Evolutionary conservation across 176 grass and related monocot species (phyloP).

Genomic region (Thinopyrum elongatum): DNA sequence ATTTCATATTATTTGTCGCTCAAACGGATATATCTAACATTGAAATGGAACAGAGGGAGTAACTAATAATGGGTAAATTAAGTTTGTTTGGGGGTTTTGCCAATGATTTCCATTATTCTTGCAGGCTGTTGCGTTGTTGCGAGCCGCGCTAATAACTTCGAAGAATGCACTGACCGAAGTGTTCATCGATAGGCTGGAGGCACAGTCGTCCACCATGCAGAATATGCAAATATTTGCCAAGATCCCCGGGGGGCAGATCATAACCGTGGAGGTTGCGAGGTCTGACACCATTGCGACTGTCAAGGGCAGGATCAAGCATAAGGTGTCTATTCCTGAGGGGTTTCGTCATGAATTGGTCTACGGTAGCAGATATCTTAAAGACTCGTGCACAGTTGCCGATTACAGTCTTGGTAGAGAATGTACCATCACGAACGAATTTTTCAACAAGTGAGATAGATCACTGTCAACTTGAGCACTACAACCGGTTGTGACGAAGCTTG

Average conservation of each 20-base stretch:
- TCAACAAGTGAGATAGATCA: neutral
- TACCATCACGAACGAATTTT: neutral
- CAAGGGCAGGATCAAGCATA: neutral
- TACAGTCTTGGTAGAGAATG: neutral
- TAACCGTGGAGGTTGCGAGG: neutral
- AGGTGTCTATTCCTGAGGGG: neutral
- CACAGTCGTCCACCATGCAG: neutral
- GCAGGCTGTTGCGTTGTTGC: conserved; percentile 2
- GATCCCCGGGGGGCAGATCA: neutral
- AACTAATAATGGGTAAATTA: too few relatives aligned
- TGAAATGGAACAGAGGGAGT: too few relatives aligned
- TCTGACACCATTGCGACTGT: neutral
- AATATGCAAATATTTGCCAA: neutral
- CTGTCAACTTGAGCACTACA: too few relatives aligned
- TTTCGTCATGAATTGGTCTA: neutral
- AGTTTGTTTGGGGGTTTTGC: too few relatives aligned
- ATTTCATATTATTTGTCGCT: too few relatives aligned
- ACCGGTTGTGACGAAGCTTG: too few relatives aligned
- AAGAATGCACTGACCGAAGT: conserved; percentile 15
- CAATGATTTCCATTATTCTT: neutral
- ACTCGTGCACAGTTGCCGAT: neutral
- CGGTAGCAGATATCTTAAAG: neutral
- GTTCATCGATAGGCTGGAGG: conserved; percentile 2
- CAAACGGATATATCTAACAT: too few relatives aligned
- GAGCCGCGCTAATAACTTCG: neutral